These are phyloP conservation scores for Solanum boliviense DNA, from an alignment of 257 asterid genomes.

Conservation along the genomic window DNA sequence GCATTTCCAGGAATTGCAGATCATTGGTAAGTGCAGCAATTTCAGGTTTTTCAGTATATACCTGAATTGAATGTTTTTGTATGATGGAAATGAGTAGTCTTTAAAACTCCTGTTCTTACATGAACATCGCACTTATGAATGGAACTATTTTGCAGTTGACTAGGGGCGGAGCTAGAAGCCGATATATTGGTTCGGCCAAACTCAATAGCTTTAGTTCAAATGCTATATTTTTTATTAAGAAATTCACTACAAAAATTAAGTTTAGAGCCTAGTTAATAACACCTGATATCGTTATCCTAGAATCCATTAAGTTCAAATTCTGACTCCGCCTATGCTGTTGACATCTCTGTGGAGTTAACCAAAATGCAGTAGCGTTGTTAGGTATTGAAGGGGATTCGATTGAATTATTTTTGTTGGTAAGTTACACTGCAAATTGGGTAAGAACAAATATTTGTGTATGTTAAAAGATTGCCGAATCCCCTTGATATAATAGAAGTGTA, in stretches of 20 bases:
- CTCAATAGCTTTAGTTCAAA: not conserved
- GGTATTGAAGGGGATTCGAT: not conserved
- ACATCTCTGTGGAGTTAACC: not conserved
- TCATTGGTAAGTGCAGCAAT: conserved; percentile 66
- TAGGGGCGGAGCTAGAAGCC: not conserved
- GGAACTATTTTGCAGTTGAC: not conserved
- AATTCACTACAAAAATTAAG: not conserved
- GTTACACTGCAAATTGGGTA: too few relatives aligned
- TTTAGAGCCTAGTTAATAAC: too few relatives aligned
- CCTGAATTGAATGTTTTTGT: not conserved
- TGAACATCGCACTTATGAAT: not conserved
- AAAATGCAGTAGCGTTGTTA: not conserved
- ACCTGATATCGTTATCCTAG: not conserved
- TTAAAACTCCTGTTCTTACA: not conserved
- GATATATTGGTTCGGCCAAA: not conserved
- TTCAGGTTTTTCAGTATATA: not conserved
- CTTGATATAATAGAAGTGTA: not conserved
- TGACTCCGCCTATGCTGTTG: not conserved
- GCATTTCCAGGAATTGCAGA: conserved; percentile 82
- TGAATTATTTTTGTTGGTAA: not conserved
- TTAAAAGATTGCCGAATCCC: not conserved
- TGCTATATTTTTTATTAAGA: too few relatives aligned
- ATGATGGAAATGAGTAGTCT: not conserved
- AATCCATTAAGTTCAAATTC: not conserved
- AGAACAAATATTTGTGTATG: not conserved